Evolutionary conservation across 495 filamentous ascomycete species (phyloP), one percentile per base, ranked within the genome.

Genomic region (Mycothermus thermophilus): DNA sequence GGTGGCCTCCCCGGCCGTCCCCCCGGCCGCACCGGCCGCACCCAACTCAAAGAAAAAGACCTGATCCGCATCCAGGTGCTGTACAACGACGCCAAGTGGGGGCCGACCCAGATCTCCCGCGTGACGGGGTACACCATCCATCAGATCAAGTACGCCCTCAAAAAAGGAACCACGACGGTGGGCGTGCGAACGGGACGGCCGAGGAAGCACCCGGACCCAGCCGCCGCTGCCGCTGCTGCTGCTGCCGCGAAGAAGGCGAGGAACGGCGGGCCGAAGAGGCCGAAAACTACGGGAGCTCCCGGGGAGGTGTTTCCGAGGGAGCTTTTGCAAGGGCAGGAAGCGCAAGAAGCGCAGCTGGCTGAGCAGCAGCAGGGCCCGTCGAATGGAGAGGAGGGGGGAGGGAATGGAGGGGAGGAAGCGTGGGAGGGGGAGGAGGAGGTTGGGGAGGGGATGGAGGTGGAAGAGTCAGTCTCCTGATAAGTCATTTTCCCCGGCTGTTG

Each of bases 101-200:
- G 37, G 1, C 37, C 37, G 1, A 30, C 37, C 5, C n/a, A 40
- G 19, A 40, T 40, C 37, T 14, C 4, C 8, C n/a, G 20, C 12
- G 14, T 40, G 18, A 40, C 37, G 13, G 37, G 37, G 3, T 40
- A 40, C 37, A 34, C 29, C 18, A 28, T 40, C 19, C 18, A 40
- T 30, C 37, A 40, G 31, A 25, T 40, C 37, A 40, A 40, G 31
- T 40, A 40, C 26, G 37, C 37, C 11, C 23, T 40, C 24, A 40
- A 40, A 25, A 40, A 40, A 26, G 34, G 34, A 31, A 34, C 31
- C 11, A 30, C 37, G 1, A 40, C 37, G 8, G 13, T 40, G 1
- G 37, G 37, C 10, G 24, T 21, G 19, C 30, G 37, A 9, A 24
- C 37, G 18, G 37, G 37, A 1, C 19, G 37, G 23, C 37, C 31